A percentile compares a stretch with the other conserved stretches of the same genome.
Conservation (phyloP, 768 basidiomycete genomes). For the Mycena indigotica region DNA sequence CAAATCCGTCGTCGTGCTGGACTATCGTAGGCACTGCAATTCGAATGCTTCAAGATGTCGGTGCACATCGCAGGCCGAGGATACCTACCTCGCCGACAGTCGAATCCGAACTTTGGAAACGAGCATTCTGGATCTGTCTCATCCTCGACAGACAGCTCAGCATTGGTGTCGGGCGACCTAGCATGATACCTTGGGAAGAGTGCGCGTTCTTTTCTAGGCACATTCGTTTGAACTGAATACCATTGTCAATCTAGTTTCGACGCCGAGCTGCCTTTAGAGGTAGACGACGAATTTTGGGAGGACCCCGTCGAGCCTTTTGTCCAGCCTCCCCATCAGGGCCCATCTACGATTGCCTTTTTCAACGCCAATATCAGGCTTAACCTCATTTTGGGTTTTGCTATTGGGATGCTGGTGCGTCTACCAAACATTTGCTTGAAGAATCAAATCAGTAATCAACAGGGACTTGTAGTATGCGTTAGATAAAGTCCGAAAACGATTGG, state of each 20-base stretch:
- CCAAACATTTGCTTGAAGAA: too few species aligned
- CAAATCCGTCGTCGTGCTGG: constrained; percentile 67
- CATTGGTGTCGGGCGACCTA: constrained; percentile 62
- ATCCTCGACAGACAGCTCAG: constrained; percentile 50
- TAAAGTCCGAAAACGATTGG: neutral
- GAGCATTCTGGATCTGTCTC: constrained; percentile 55
- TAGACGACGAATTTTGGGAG: constrained; percentile 74
- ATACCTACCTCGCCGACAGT: constrained; percentile 37
- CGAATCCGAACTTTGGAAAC: constrained; percentile 76
- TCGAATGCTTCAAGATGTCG: constrained; percentile 54
- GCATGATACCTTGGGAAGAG: constrained; percentile 75
- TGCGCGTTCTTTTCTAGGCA: constrained; percentile 38
- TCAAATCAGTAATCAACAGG: neutral
- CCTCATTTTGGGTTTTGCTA: constrained; percentile 49
- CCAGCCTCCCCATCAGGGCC: constrained; percentile 56
- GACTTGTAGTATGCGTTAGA: neutral
- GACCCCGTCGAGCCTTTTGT: too few species aligned
- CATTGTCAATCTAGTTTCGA: constrained; percentile 54
- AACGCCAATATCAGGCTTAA: constrained; percentile 55
- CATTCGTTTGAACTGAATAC: neutral
- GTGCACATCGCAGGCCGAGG: constrained; percentile 56
- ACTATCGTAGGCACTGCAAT: constrained; percentile 53
- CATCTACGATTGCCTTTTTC: constrained; percentile 54
- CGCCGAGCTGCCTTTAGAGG: constrained; percentile 59
- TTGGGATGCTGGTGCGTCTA: neutral